Evolutionary conservation across 441 rosid species (phyloP).

Genomic region (Populus hybrid): DNA sequence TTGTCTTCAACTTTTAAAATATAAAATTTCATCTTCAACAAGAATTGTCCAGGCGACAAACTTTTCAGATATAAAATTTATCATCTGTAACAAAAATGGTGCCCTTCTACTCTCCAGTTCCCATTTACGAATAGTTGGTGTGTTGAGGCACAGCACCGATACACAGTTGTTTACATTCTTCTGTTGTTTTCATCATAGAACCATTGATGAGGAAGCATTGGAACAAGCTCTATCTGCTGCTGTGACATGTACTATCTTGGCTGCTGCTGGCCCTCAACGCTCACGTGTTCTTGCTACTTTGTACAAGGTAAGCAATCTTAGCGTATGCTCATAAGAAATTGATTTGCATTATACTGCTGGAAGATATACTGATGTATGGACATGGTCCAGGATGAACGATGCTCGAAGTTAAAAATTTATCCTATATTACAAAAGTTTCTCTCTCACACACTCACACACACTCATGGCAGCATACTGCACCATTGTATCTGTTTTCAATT

Average conservation of each 20-base stretch:
- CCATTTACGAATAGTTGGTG: not conserved
- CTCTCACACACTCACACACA: not conserved
- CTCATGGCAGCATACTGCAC: not conserved
- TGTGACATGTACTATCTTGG: slow-evolving; percentile 96
- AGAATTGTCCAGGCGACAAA: not conserved
- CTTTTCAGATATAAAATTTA: not conserved
- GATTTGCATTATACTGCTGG: slow-evolving; percentile 5
- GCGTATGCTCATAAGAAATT: slow-evolving; percentile 7
- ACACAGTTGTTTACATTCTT: not conserved
- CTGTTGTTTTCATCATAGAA: slow-evolving; percentile 40
- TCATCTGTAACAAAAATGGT: not conserved
- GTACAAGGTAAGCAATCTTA: slow-evolving; percentile 59
- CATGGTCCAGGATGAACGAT: slow-evolving; percentile 82
- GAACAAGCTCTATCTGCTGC: slow-evolving; percentile 96
- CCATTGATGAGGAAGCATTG: slow-evolving; percentile 88
- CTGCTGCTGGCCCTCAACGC: slow-evolving; percentile 99
- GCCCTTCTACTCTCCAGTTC: not conserved
- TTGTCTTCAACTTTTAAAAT: not conserved
- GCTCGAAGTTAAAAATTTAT: slow-evolving; percentile 90
- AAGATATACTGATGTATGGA: slow-evolving; percentile 23
- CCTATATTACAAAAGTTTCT: slow-evolving; percentile 80
- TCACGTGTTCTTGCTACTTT: slow-evolving; percentile 97
- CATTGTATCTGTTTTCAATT: not conserved
- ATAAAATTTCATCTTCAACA: not conserved
- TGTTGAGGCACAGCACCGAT: not conserved